These are phyloP conservation scores for Parietichytrium sp. DNA, from an alignment of 108 stramenopile genomes.

Conservation along the genomic window DNA sequence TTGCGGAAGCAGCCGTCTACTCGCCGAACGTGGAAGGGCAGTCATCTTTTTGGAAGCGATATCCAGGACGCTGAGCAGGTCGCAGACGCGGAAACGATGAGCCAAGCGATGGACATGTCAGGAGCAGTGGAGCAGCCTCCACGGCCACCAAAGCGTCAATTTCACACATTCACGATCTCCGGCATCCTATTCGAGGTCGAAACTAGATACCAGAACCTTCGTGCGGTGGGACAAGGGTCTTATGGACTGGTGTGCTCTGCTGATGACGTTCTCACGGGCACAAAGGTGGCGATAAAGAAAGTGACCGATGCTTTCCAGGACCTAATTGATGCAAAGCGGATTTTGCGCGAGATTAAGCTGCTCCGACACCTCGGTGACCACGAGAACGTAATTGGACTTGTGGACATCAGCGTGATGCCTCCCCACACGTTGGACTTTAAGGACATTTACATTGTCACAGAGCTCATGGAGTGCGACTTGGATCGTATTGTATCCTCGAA, in stretches of 20 bases:
- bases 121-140: slow-evolving; percentile 12
- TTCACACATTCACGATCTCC: slow-evolving; percentile 27
- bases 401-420: slow-evolving; percentile 66
- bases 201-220: slow-evolving; percentile 55
- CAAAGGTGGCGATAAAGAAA: slow-evolving; percentile 72
- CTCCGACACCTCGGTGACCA: slow-evolving; percentile 59
- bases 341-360: slow-evolving; percentile 65
- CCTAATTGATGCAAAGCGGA: slow-evolving; percentile 68
- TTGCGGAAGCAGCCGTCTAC: too few species aligned
- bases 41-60: too few species aligned
- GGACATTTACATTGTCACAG: slow-evolving; percentile 69
- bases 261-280: slow-evolving; percentile 55
- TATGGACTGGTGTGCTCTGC: slow-evolving; percentile 68
- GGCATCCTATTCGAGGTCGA: slow-evolving; percentile 30
- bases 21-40: too few species aligned
- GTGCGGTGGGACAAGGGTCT: slow-evolving; percentile 63
- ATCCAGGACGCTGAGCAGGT: too few species aligned
- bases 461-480: slow-evolving; percentile 59
- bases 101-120: slow-evolving; percentile 15
- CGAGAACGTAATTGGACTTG: slow-evolving; percentile 59
- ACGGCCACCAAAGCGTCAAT: background rate
- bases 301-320: slow-evolving; percentile 62
- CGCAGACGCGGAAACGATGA: background rate
- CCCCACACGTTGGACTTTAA: slow-evolving; percentile 77
- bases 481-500: slow-evolving; percentile 42